These are phyloP conservation scores for Rhizopogon vinicolor DNA, from an alignment of 768 basidiomycete species.

Conservation along the genomic window DNA sequence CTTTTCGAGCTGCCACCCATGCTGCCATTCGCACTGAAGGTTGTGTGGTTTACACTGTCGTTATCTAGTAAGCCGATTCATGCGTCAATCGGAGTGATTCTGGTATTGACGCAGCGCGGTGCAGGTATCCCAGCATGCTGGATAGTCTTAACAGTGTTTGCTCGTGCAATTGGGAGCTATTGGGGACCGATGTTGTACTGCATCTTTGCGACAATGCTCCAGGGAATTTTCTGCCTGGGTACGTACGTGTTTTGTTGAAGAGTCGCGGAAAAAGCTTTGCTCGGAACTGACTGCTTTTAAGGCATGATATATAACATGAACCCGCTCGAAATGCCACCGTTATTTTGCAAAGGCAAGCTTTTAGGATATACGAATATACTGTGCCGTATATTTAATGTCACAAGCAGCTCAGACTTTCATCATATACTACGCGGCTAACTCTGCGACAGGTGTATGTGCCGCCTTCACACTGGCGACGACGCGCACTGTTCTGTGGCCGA, in stretches of 20 bases:
- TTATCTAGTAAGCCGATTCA: constrained; percentile 36
- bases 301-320: constrained; percentile 66
- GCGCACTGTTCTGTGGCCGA: constrained; percentile 36
- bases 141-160: constrained; percentile 42
- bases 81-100: too few relatives aligned
- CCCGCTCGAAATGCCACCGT: constrained; percentile 50
- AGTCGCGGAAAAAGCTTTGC: neutral
- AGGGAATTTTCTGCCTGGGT: constrained; percentile 61
- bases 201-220: constrained; percentile 44
- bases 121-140: constrained; percentile 50
- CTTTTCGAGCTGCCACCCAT: constrained; percentile 23
- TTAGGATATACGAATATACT: constrained; percentile 11
- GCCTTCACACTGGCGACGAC: constrained; percentile 46
- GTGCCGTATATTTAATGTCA: constrained; percentile 9
- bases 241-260: constrained; percentile 5
- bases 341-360: constrained; percentile 52
- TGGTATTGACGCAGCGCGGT: neutral
- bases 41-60: constrained; percentile 56
- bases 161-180: constrained; percentile 34
- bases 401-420: constrained; percentile 38
- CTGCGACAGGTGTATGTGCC: constrained; percentile 39
- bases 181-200: constrained; percentile 50
- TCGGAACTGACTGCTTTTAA: constrained; percentile 17
- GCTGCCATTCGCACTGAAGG: constrained; percentile 53
- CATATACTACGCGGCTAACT: constrained; percentile 38